These are phyloP conservation scores for Ustilago lituana DNA, from an alignment of 1,284 basidiomycete genomes.

Conservation along the genomic window DNA sequence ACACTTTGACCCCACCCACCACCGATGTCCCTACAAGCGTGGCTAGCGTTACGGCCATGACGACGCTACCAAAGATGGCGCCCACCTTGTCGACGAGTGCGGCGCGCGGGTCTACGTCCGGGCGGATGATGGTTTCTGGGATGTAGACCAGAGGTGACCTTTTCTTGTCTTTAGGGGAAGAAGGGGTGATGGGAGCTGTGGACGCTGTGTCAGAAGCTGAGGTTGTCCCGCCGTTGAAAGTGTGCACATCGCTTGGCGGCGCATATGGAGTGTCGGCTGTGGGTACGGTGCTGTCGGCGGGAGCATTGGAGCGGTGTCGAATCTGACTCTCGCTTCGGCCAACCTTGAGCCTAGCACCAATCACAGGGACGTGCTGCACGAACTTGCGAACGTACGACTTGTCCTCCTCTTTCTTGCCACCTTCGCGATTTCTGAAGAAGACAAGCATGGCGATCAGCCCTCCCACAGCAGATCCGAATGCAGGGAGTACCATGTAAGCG, in stretches of 20 bases:
- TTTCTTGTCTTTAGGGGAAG: slow-evolving; percentile 7
- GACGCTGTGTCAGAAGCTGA: slow-evolving; percentile 20
- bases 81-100: slow-evolving; percentile 71
- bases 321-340: slow-evolving; percentile 8
- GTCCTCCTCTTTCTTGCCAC: slow-evolving; percentile 2
- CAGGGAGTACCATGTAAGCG: slow-evolving; percentile 63
- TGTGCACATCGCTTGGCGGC: too few species aligned
- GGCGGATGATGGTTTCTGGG: slow-evolving; percentile 68
- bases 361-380: slow-evolving; percentile 33
- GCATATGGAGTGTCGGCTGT: slow-evolving; percentile 5
- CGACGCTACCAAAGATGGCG: slow-evolving; percentile 70
- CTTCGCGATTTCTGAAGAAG: slow-evolving; percentile 51
- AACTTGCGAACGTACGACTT: slow-evolving; percentile 29
- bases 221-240: slow-evolving; percentile 7
- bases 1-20: slow-evolving; percentile 72
- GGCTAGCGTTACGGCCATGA: slow-evolving; percentile 72
- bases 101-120: slow-evolving; percentile 69
- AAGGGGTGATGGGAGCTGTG: slow-evolving; percentile 3
- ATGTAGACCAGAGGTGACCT: slow-evolving; percentile 64
- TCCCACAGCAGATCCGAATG: slow-evolving; percentile 50
- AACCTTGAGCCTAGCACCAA: slow-evolving; percentile 5
- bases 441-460: slow-evolving; percentile 50
- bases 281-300: background rate
- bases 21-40: slow-evolving; percentile 73
- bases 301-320: slow-evolving; percentile 21